Evolutionary conservation across 192 early-diverging fungal species (phyloP), one percentile per base, ranked within the genome.

Genomic region (Helicostylum pulchrum): DNA sequence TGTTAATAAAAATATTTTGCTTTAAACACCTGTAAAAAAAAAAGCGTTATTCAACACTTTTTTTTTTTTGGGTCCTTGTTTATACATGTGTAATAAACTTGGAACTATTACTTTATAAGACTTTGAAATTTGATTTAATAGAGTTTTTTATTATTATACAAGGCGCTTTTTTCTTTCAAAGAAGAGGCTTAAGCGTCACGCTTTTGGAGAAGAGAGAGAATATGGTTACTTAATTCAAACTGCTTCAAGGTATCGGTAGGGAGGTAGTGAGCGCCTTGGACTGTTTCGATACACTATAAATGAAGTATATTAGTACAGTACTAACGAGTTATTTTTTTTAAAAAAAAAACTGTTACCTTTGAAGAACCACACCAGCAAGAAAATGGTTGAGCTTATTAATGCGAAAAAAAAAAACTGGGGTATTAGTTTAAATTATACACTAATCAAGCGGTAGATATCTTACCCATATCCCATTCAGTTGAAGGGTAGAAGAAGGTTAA

Each of bases 381-480:
- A 53, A 85, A 85, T 7, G 83, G 80, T 70, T 85, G 78, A 26
- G 73, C 73, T n/a, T 69, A 68, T 32, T 21, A 15, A 17, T 21
- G 12, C 42, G 42, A n/a, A 64, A 7, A 53, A 31, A 44, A 12
- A 47, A 4, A 5, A 17, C 12, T 7, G 26, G 53, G 7, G 47
- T 17, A 4, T 5, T 14, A 17, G 46, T 17, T 48, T 48, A 48
- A 17, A 15, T 12, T 48, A 15, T 14, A 48, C 4, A 48, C 12
- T 2, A 10, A 14, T 12, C 60, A n/a, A 23, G 17, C 4, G 2
- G 46, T 39, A 39, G 1, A 39, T 39, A 4, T 39, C 62, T 70
- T 62, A 68, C 77, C 81, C 83, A 85, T 85, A 53, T 85, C 83
- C 83, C 83, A 85, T 64, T 84, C 83, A 47, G 81, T 82, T n/a